A percentile compares a stretch with the other conserved stretches of the same genome.
phyloP scores from a whole-genome alignment of 2,329 filamentous ascomycete species.

The Claviceps maximensis region DNA sequence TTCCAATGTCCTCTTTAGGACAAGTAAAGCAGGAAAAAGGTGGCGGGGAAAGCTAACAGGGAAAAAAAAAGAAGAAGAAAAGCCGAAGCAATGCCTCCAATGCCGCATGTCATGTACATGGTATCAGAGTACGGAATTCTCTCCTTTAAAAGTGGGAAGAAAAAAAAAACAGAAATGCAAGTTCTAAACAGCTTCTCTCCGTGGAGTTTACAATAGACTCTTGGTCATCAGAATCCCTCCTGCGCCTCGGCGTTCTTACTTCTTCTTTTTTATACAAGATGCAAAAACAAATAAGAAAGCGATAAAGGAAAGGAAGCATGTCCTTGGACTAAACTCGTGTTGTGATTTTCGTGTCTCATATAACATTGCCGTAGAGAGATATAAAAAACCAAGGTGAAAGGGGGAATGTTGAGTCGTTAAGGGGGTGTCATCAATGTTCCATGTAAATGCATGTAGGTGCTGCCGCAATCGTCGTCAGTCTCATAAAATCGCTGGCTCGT shows the following conservation, averaged over 20 bases:
- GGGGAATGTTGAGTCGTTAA: not conserved
- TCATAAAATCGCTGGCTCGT: slow-evolving; percentile 5
- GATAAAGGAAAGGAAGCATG: not conserved
- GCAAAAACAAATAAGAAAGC: not conserved
- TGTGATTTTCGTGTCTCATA: not conserved
- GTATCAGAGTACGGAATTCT: no score
- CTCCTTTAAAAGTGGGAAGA: no score
- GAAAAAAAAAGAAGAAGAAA: no score
- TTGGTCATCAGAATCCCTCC: not conserved
- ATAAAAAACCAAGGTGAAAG: not conserved
- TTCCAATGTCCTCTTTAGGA: no score
- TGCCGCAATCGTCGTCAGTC: slow-evolving; percentile 1
- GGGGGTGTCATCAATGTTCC: not conserved
- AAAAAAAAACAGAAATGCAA: no score
- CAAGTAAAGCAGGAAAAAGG: no score
- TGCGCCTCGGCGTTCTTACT: not conserved
- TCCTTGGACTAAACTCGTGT: not conserved
- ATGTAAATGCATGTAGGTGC: not conserved
- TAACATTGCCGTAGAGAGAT: not conserved
- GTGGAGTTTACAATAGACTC: no score
- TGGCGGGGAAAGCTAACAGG: no score
- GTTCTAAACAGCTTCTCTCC: no score
- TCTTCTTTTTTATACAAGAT: not conserved
- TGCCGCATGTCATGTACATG: not conserved
- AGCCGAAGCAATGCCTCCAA: not conserved